Evolutionary conservation across 257 asterid species (phyloP), one percentile per base, ranked within the genome.

Genomic region (Rubia yunnanensis): DNA sequence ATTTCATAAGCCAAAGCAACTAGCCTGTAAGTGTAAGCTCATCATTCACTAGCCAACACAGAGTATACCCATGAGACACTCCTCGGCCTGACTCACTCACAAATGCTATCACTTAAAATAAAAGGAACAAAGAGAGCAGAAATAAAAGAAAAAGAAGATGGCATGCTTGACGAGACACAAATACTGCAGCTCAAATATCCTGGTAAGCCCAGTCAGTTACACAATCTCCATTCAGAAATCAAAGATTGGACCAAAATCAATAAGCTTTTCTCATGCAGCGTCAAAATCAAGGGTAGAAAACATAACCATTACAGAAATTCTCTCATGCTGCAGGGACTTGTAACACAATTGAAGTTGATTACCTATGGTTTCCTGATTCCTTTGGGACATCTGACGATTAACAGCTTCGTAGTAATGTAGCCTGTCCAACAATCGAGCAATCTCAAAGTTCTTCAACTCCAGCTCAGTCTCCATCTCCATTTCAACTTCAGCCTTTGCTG

Each of bases 311-410:
- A 39, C 7, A 39, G 49, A 9, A n/a, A 48, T 10, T 64, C 1
- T 23, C 32, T 10, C 10, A 65, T 24, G 13, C 38, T 8, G 6
- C 0, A 50, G 24, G 26, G 22, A 32, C 28, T 24, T 7, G 31
- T 32, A 13, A 13, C 4, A 32, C 48, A 31, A 32, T 31, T 34
- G 27, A 59, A 36, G 49, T 24, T 65, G 58, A 91, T 82, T 73
- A 90, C 99, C 99, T 28, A 94, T 75, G 54, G 88, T 83, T 85
- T 90, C 94, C 83, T 94, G 99, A 79, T 90, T 94, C 78, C 99
- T 83, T 68, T 88, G 97, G 61, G 97, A 94, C 99, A 94, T 90
- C 84, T 94, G 94, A 76, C 84, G 87, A 74, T 88, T 94, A 77
- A 90, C 96, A 64, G 99, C 87, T 75, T 90, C 97, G 36, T 88